Base-by-base conservation (phyloP, 2,329 filamentous ascomycete species). In the Arthrobotrys entomopaga region DNA sequence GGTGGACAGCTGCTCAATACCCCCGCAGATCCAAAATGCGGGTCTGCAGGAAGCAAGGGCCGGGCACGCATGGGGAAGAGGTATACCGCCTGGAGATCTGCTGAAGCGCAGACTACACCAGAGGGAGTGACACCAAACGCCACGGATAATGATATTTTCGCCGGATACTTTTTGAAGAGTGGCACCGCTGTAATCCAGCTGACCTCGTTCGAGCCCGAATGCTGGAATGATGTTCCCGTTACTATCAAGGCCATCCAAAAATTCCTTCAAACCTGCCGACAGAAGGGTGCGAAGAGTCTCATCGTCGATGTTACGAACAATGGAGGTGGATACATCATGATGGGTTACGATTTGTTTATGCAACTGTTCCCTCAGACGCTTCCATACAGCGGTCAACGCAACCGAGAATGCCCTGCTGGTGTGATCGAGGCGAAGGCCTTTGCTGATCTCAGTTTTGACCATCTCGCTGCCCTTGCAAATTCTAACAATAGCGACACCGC, bases 311-410 rank as follows among this genome's bases (percentile, higher is more conserved):
- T 89, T 4, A 84, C 83, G 2, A 83, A 83, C 53, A 89, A 89
- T 76, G 85, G 84, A 1, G 88, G 88, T 48, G 87, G 88, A 22
- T 84, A 83, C 13, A 85, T 89, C 50, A 79, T 87, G 6, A 83
- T 86, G n/a, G 87, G 86, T 15, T 88, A 87, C 76, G 87, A 89
- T 78, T 82, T 90, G 24, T 89, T 89, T 81, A 85, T 86, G 61
- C 81, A 85, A 58, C 40, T 71, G 29, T 76, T 75, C 60, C 64
- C 64, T 2, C 43, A 58, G 10, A 54, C 61, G 16, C 15, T 54
- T 16, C 8, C 43, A 1, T 48, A 60, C 26, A 20, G 52, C 38
- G 64, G 26, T 3, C 16, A 54, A 24, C 43, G 43, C 29, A 34
- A 56, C 15, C 70, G 71, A 34, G 59, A 72, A 80, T 84, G 83